Base-by-base conservation (phyloP, 768 basidiomycete genomes). In the Boletus tomentosulus region DNA sequence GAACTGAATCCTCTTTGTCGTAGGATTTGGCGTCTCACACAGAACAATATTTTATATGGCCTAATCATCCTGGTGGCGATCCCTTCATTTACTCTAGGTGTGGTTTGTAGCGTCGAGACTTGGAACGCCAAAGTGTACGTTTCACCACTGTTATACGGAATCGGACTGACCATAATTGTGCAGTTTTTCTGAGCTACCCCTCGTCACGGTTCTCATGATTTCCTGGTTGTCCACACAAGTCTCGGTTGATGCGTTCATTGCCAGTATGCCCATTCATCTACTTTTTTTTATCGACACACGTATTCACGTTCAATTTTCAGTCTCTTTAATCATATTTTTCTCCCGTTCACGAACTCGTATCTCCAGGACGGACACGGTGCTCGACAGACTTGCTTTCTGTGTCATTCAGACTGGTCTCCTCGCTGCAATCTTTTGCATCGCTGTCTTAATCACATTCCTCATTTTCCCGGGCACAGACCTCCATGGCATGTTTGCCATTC, bases 331-430 rank as follows among this genome's bases (percentile, higher is more conserved):
- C 34, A 58, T 62, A 47, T 63, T 75, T 24, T 67, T 79, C 46
- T 56, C 62, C 54, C 73, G 73, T 35, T 73, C 74, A 7, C 70
- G 74, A 42, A 81, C 78, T 13, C 78, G 80, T 16, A 77, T 80
- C 64, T 69, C 66, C 27, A 74, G 71, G 56, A 83, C 79, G 4
- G 78, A 83, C 55, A 78, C 71, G 0, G 73, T 80, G 46, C 77
- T 82, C 58, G 77, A 78, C 55, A 75, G 77, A 27, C 69, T 83
- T 4, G 80, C 80, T 56, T 77, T 76, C 43, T 79, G 80, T 33
- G 78, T 79, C 10, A 62, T 83, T 28, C 78, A 80, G 56, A 81
- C 80, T 9, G 80, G 80, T 34, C 57, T 79, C 6, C 80, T 81
- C 52, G 76, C 75, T 16, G 74, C 74, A 0, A 63, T 79, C 1